A percentile compares a stretch with the other conserved stretches of the same genome.
Evolutionary conservation across 345 rosid genomes (phyloP).

Genomic region (Arabidopsis suecica): DNA sequence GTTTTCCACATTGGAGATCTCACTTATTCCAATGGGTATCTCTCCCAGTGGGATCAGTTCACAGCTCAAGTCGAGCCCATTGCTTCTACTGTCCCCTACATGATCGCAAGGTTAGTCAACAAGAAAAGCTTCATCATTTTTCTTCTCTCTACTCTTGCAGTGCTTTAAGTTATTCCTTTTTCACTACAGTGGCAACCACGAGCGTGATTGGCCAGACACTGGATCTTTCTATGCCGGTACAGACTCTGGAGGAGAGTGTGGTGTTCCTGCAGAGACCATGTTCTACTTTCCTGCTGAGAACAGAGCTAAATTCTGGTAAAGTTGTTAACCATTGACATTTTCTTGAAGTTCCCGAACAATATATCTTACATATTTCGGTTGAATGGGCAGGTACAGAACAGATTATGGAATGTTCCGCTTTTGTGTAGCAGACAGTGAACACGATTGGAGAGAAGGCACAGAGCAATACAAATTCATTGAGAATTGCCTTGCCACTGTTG

Average conservation of each 20-base stretch:
- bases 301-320: slow-evolving; percentile 60
- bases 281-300: slow-evolving; percentile 71
- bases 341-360: background rate
- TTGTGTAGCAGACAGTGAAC: slow-evolving; percentile 81
- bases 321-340: slow-evolving; percentile 6
- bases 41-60: slow-evolving; percentile 92
- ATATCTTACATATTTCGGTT: background rate
- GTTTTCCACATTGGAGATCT: slow-evolving; percentile 83
- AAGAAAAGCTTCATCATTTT: slow-evolving; percentile 11
- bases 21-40: slow-evolving; percentile 71
- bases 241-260: slow-evolving; percentile 78
- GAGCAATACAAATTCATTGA: slow-evolving; percentile 74
- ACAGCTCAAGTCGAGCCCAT: slow-evolving; percentile 83
- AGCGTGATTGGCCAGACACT: slow-evolving; percentile 76
- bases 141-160: slow-evolving; percentile 19
- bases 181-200: slow-evolving; percentile 71
- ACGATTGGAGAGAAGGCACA: slow-evolving; percentile 84
- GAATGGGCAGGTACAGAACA: slow-evolving; percentile 60
- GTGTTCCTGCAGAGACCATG: slow-evolving; percentile 72
- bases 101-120: slow-evolving; percentile 70
- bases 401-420: slow-evolving; percentile 85
- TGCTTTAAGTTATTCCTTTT: slow-evolving; percentile 3
- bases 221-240: slow-evolving; percentile 60
- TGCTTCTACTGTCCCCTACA: slow-evolving; percentile 68
- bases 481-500: slow-evolving; percentile 69